Percentiles rank a stretch among this genome's conserved stretches.
phyloP scores from a whole-genome alignment of 225 moss, liverwort and hornwort genomes.

The Marchantia polymorpha region DNA sequence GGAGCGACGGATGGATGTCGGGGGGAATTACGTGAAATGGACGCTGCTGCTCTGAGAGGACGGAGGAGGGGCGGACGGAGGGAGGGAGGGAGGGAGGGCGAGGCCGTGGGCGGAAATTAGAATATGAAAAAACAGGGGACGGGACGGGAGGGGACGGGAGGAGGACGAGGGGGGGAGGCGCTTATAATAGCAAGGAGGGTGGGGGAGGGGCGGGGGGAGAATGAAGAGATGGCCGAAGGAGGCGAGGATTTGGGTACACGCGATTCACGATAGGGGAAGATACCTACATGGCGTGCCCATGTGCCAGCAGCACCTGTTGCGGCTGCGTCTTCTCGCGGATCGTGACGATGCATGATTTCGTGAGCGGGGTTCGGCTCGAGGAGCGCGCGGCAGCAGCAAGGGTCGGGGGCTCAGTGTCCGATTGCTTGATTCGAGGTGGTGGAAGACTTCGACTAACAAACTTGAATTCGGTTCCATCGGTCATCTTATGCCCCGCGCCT shows the following conservation, averaged over 20 bases:
- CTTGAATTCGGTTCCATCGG: not conserved
- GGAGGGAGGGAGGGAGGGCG: not conserved
- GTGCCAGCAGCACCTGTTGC: constrained; percentile 15
- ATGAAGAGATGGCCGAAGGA: not conserved
- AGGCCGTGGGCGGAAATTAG: not conserved
- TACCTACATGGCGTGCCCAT: constrained; percentile 2
- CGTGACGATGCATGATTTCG: constrained; percentile 10
- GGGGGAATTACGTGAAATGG: not conserved
- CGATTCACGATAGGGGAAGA: not conserved
- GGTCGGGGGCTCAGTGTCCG: not conserved
- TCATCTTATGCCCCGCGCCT: not conserved
- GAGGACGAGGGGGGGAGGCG: not conserved
- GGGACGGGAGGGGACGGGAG: not conserved
- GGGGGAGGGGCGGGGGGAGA: not conserved
- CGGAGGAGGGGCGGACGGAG: not conserved
- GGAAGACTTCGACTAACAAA: not conserved
- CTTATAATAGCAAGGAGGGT: not conserved
- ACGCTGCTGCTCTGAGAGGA: not conserved
- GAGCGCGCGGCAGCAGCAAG: not conserved
- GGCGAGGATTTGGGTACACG: constrained; percentile 9
- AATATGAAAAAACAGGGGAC: not conserved
- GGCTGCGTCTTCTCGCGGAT: not conserved
- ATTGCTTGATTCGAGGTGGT: not conserved
- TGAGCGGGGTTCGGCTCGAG: not conserved
- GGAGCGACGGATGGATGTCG: not conserved